Percentiles rank a stretch among this genome's conserved stretches.
Evolutionary conservation across 2,329 filamentous ascomycete species (phyloP).

Genomic region (Penicillium sp.): DNA sequence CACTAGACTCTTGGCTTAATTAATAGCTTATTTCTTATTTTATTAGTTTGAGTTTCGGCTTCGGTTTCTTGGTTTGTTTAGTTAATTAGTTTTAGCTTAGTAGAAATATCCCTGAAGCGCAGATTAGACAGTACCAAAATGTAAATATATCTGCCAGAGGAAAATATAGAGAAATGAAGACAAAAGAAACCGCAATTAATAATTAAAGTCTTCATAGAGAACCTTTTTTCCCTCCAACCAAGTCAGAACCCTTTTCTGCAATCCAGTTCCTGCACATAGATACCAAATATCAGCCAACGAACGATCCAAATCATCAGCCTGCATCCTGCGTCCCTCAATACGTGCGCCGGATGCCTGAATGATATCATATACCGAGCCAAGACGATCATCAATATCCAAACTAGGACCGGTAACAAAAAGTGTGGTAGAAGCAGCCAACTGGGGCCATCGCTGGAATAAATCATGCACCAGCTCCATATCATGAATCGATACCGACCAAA

Average conservation of each 20-base stretch:
- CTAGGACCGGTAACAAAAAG: not conserved
- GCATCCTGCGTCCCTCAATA: conserved; percentile 49
- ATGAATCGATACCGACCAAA: conserved; percentile 64
- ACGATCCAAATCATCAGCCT: conserved; percentile 47
- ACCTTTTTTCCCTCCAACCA: conserved; percentile 51
- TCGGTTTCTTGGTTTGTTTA: no score
- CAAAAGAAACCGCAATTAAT: not conserved
- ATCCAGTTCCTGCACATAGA: conserved; percentile 55
- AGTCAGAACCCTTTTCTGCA: conserved; percentile 51
- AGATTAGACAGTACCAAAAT: no score
- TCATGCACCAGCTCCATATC: conserved; percentile 52
- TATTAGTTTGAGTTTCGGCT: not conserved
- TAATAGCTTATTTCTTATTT: not conserved
- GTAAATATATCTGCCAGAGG: not conserved
- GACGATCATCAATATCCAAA: not conserved
- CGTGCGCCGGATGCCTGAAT: conserved; percentile 25
- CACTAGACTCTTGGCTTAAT: not conserved
- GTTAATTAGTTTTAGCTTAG: no score
- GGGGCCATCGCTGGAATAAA: not conserved
- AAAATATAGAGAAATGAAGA: not conserved
- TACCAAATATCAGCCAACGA: conserved; percentile 54
- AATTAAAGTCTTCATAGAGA: not conserved
- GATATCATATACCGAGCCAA: conserved; percentile 58
- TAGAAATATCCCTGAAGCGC: no score
- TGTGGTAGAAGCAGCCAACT: not conserved